A percentile compares a stretch with the other conserved stretches of the same genome.
Conservation (phyloP, 331 rosid genomes). For the Stylosanthes scabra region DNA sequence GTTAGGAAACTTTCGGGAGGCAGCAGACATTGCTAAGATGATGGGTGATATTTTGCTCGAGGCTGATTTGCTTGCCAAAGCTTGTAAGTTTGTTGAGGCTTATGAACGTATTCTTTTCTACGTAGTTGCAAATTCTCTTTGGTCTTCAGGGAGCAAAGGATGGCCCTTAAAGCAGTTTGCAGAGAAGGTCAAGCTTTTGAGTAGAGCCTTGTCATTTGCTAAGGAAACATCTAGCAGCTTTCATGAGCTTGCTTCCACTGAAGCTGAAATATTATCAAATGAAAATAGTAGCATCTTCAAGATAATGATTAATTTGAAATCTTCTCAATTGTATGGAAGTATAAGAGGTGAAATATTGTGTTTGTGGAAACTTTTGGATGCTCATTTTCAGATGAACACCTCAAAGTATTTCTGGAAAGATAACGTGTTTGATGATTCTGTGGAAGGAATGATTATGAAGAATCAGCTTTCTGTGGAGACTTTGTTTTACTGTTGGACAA, state of each 20-base stretch:
- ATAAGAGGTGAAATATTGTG: constrained; percentile 58
- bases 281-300: constrained; percentile 33
- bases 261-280: constrained; percentile 56
- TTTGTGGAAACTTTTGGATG: constrained; percentile 58
- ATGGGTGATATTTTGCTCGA: constrained; percentile 53
- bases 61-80: constrained; percentile 67
- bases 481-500: constrained; percentile 66
- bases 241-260: constrained; percentile 47
- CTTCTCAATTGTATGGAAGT: constrained; percentile 46
- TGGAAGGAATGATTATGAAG: constrained; percentile 39
- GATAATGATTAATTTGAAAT: constrained; percentile 43
- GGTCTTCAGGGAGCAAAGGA: constrained; percentile 65
- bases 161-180: constrained; percentile 75
- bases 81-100: constrained; percentile 57
- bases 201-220: constrained; percentile 56
- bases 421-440: constrained; percentile 37
- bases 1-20: constrained; percentile 49
- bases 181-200: constrained; percentile 50
- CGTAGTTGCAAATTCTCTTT: constrained; percentile 64
- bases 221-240: constrained; percentile 43
- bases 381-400: constrained; percentile 48
- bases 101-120: constrained; percentile 45
- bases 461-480: constrained; percentile 57
- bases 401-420: constrained; percentile 53
- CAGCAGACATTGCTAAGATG: constrained; percentile 55